Percentiles rank a stretch among this genome's conserved stretches.
These are phyloP conservation scores for Discostella stelligeroides DNA, from an alignment of 108 stramenopile genomes.

Conservation along the genomic window DNA sequence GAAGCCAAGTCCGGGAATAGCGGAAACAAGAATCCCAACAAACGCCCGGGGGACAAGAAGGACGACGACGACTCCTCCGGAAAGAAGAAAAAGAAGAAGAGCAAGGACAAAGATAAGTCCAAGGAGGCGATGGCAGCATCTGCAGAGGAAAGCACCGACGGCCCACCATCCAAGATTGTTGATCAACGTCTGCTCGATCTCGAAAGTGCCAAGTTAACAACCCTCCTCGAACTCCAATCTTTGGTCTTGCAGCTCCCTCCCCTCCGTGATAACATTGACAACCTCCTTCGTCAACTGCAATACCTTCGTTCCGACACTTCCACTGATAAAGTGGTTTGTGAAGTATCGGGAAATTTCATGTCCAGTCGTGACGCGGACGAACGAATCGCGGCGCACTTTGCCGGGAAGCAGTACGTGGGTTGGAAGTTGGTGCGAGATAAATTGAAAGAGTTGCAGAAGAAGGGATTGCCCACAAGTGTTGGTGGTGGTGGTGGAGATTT, in stretches of 20 bases:
- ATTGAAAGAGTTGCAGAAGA: constrained; percentile 74
- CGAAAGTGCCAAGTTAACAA: constrained; percentile 55
- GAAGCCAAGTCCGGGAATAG: too few relatives aligned
- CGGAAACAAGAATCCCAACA: constrained; percentile 18
- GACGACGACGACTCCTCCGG: too few relatives aligned
- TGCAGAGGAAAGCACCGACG: constrained; percentile 27
- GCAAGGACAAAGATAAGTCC: constrained; percentile 35
- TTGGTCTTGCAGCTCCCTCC: constrained; percentile 57
- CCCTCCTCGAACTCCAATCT: constrained; percentile 40
- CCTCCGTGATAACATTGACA: constrained; percentile 66
- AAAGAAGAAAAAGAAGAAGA: constrained; percentile 47
- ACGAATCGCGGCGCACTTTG: constrained; percentile 91
- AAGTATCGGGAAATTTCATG: constrained; percentile 92
- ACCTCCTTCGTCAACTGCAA: constrained; percentile 65
- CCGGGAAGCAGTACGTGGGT: constrained; percentile 92
- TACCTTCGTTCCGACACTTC: constrained; percentile 80
- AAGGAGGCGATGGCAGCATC: constrained; percentile 17
- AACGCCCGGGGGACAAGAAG: too few relatives aligned
- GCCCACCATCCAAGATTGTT: constrained; percentile 3
- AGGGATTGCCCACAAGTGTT: constrained; percentile 33
- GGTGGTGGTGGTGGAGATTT: constrained; percentile 26
- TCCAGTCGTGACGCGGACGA: constrained; percentile 90
- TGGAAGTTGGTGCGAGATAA: constrained; percentile 94
- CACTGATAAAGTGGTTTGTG: constrained; percentile 88
- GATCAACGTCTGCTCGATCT: constrained; percentile 44